phyloP scores from a whole-genome alignment of 306 rosid species.

The Pyrus pyrifolia region DNA sequence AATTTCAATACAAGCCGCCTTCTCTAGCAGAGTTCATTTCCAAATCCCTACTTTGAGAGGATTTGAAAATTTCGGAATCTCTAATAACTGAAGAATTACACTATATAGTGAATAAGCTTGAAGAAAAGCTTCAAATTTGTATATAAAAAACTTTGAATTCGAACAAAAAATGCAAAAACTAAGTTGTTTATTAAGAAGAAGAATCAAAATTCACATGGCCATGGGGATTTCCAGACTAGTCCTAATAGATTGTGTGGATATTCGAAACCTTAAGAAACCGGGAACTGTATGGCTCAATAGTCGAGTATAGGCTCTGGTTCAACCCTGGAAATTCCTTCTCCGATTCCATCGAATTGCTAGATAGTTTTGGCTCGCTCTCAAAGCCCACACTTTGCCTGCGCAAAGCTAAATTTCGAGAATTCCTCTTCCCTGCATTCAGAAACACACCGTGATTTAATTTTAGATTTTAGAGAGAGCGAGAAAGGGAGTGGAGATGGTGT shows the following conservation, averaged over 20 bases:
- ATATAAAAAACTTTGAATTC: too few relatives aligned
- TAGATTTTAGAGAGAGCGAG: neutral
- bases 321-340: slow-evolving; percentile 31
- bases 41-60: neutral
- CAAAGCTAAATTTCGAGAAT: slow-evolving; percentile 2
- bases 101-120: neutral
- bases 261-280: slow-evolving; percentile 76
- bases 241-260: neutral
- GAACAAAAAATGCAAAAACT: too few relatives aligned
- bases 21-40: neutral
- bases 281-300: slow-evolving; percentile 51
- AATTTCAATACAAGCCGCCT: neutral
- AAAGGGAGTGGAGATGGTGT: neutral
- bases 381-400: slow-evolving; percentile 1
- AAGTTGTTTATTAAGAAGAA: too few relatives aligned
- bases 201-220: too few relatives aligned
- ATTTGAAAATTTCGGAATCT: neutral
- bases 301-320: slow-evolving; percentile 45
- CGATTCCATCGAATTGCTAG: slow-evolving; percentile 43
- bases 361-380: slow-evolving; percentile 27
- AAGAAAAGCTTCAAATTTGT: neutral
- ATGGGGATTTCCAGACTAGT: too few relatives aligned
- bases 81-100: neutral
- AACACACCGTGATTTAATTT: slow-evolving; percentile 1
- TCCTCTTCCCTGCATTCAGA: slow-evolving; percentile 28